Evolutionary conservation across 1,139 yeast genomes (phyloP).

Genomic region (Arxiozyma bovina): DNA sequence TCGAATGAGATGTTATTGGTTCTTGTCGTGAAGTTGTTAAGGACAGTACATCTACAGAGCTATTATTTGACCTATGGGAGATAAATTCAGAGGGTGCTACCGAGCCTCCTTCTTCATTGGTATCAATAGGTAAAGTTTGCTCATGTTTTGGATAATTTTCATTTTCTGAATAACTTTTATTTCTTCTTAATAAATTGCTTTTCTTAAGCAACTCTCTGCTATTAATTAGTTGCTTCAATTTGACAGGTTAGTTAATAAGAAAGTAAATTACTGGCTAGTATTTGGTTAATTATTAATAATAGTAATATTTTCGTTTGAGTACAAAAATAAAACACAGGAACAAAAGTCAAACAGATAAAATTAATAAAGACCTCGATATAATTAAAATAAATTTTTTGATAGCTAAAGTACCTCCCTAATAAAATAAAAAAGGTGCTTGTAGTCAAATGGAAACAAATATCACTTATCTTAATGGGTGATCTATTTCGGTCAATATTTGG

Average conservation of each 20-base stretch:
- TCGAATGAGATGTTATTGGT: not conserved
- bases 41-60: not conserved
- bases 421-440: too few relatives aligned
- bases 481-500: too few relatives aligned
- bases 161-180: not conserved
- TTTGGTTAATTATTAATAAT: too few relatives aligned
- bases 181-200: not conserved
- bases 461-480: too few relatives aligned
- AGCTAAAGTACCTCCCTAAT: too few relatives aligned
- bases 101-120: not conserved
- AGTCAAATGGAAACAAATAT: too few relatives aligned
- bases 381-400: too few relatives aligned
- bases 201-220: not conserved
- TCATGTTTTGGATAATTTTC: not conserved
- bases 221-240: conserved; percentile 2
- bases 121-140: not conserved
- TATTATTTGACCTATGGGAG: not conserved
- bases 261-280: not conserved
- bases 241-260: not conserved
- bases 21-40: not conserved
- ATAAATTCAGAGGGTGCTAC: not conserved
- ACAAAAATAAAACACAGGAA: too few relatives aligned
- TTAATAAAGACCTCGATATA: too few relatives aligned
- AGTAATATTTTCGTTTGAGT: too few relatives aligned
- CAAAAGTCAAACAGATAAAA: not conserved